Conservation (phyloP, 177 flowering plant species). For the Vitis hybrid region DNA sequence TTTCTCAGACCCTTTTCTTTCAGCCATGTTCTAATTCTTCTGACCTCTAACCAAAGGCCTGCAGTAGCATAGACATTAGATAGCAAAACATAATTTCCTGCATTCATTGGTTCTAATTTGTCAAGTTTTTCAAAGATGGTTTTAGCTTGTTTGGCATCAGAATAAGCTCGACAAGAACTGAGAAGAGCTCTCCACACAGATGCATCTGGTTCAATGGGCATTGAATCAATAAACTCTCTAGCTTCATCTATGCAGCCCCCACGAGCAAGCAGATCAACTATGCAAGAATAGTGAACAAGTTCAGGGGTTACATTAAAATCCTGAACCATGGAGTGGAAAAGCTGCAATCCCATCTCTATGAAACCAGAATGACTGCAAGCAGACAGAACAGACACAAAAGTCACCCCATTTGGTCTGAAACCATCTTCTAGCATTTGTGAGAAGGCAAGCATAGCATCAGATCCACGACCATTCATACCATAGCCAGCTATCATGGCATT, state of each 20-base stretch:
- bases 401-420: conserved; percentile 29
- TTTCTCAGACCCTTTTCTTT: conserved; percentile 32
- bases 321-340: conserved; percentile 36
- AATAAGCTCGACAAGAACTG: conserved; percentile 32
- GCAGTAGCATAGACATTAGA: conserved; percentile 49
- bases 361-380: conserved; percentile 55
- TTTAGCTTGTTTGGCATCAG: conserved; percentile 26
- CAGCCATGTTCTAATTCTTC: conserved; percentile 24
- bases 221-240: conserved; percentile 26
- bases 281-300: conserved; percentile 47
- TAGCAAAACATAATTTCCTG: conserved; percentile 37
- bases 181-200: conserved; percentile 50
- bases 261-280: conserved; percentile 51
- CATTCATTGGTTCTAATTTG: conserved; percentile 43
- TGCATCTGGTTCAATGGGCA: conserved; percentile 50
- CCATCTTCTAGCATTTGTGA: conserved; percentile 38
- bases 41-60: conserved; percentile 42
- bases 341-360: conserved; percentile 32
- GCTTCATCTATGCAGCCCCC: conserved; percentile 44
- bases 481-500: conserved; percentile 50
- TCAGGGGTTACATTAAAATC: conserved; percentile 35
- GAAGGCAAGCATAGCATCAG: conserved; percentile 37
- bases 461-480: conserved; percentile 36
- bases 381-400: conserved; percentile 42
- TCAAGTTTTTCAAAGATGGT: conserved; percentile 32